Evolutionary conservation across 2,329 filamentous ascomycete genomes (phyloP).

Genomic region (Xylariaceae sp.): DNA sequence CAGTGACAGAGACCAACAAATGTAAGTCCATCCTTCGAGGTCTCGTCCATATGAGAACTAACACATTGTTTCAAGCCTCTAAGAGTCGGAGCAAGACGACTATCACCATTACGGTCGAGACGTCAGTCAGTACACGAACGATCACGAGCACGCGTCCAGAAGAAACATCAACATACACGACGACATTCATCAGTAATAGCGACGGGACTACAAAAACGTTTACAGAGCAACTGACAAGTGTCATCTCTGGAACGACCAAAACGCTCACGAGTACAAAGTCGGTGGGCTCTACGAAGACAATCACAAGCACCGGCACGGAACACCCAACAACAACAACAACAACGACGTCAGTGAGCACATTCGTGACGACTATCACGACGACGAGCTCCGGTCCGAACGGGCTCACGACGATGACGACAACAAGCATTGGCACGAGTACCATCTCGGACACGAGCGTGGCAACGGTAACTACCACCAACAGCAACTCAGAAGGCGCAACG

Average conservation of each 20-base stretch:
- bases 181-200: not conserved
- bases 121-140: not conserved
- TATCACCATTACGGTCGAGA: not conserved
- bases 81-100: constrained; percentile 1
- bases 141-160: not conserved
- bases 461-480: constrained; percentile 7
- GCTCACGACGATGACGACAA: not conserved
- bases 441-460: constrained; percentile 3
- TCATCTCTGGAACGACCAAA: not conserved
- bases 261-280: not conserved
- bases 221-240: not conserved
- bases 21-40: not conserved
- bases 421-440: not conserved
- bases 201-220: not conserved
- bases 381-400: not conserved
- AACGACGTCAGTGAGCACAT: not conserved
- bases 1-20: constrained; percentile 2
- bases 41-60: not conserved
- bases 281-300: not conserved
- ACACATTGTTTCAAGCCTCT: not conserved
- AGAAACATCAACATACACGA: not conserved
- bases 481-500: not conserved
- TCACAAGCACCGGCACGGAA: not conserved
- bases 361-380: not conserved
- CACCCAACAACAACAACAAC: not conserved